Base-by-base conservation (phyloP, 352 stramenopile genomes). In the Pythium pyrilobum region DNA sequence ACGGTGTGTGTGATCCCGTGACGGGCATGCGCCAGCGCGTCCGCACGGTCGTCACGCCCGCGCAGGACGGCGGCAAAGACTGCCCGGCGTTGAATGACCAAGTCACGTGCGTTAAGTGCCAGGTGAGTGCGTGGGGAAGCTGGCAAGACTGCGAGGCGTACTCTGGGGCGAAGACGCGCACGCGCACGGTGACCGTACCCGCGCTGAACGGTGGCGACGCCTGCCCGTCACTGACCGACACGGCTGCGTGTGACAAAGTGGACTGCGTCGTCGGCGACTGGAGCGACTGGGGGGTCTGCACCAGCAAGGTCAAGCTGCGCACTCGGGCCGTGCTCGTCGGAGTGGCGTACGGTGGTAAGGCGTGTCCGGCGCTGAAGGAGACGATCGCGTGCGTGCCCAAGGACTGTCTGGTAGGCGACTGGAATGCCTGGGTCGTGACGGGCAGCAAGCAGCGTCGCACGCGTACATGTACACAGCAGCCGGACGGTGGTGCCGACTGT, bases 241-340 rank as follows among this genome's bases (percentile, higher is more conserved):
- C 36, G 0, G 47, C 47, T 0, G 28, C 56, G n/a, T 77, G 68
- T 32, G 65, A 73, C 29, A 75, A 74, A 27, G 63, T 80, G 2
- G 66, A 89, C 52, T 89, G 78, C 21, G 71, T 76, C 12, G 68
- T 85, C 21, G 71, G 73, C 33, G 66, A 69, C 2, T 89, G 76
- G 73, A 68, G 59, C n/a, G 29, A 54, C 0, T 87, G 69, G 45
- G 59, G 58, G 36, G 13, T 45, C 1, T 77, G 68, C 24, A 51
- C 46, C 11, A 45, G 50, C 25, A 49, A 50, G 6, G 38, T 32
- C 9, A 58, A 61, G 37, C 34, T 50, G 34, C 65, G 62, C 16
- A 63, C 55, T 11, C 56, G 63, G n/a, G 42, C 52, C 0, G 46
- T 72, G 9, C 25, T 55, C 15, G 64, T 62, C 4, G 40, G 42